phyloP scores from a whole-genome alignment of 2,329 filamentous ascomycete genomes.

The Colletotrichum tropicale region DNA sequence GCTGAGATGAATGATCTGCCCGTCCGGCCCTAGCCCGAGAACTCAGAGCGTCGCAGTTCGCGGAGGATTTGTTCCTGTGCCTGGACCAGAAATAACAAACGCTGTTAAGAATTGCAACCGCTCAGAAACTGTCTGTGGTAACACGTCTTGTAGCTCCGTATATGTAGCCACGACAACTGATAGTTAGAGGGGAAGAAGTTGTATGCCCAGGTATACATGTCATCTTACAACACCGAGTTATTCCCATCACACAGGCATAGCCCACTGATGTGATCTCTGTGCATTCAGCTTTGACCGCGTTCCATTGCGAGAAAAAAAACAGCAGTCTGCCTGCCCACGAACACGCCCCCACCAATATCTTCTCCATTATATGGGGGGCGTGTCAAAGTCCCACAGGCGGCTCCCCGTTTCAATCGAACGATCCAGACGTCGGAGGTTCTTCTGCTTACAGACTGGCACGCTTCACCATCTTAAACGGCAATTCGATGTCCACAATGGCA shows the following conservation, averaged over 20 bases:
- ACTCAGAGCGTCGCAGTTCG: slow-evolving; percentile 7
- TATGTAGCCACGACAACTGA: background rate
- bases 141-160: background rate
- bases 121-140: background rate
- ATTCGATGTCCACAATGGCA: background rate
- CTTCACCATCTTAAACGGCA: background rate
- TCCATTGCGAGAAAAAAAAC: background rate
- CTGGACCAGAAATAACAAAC: background rate
- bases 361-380: background rate
- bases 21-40: slow-evolving; percentile 5
- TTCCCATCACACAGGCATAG: background rate
- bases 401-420: background rate
- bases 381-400: background rate
- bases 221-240: background rate
- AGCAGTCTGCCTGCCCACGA: background rate
- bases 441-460: slow-evolving; percentile 2
- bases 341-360: background rate
- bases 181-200: background rate
- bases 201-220: background rate
- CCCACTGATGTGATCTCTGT: background rate
- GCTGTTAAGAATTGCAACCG: background rate
- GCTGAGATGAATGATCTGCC: background rate
- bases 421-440: slow-evolving; percentile 6
- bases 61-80: background rate
- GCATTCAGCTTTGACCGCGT: background rate